A percentile compares a stretch with the other conserved stretches of the same genome.
Conservation (phyloP, 495 filamentous ascomycete species). For the Daldinia grandis region DNA sequence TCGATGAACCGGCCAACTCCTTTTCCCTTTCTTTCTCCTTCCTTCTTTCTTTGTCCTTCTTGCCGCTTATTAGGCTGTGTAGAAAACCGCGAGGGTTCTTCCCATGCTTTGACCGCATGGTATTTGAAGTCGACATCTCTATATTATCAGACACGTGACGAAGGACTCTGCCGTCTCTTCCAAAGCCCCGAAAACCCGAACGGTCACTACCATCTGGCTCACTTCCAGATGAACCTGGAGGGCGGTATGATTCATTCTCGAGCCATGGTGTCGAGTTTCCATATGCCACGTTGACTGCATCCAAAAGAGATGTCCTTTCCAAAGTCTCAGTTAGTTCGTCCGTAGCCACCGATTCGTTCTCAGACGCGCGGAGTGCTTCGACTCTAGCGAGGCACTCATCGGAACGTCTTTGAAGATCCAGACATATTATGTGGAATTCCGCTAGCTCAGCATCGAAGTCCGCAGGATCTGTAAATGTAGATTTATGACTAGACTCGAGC, state of each 20-base stretch:
- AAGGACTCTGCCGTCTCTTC: constrained; percentile 52
- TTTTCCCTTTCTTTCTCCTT: constrained; percentile 46
- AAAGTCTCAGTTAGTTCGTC: constrained; percentile 79
- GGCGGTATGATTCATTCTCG: constrained; percentile 49
- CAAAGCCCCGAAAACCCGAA: constrained; percentile 53
- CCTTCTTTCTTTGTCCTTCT: constrained; percentile 49
- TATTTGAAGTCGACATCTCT: constrained; percentile 47
- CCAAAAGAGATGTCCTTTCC: constrained; percentile 67
- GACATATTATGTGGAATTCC: constrained; percentile 78
- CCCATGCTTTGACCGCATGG: constrained; percentile 50
- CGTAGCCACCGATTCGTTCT: constrained; percentile 72
- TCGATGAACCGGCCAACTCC: constrained; percentile 39
- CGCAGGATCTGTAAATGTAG: constrained; percentile 54
- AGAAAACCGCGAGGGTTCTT: constrained; percentile 57
- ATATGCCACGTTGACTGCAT: constrained; percentile 48
- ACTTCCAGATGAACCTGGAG: constrained; percentile 59
- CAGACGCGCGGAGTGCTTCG: constrained; percentile 59
- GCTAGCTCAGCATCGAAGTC: constrained; percentile 68
- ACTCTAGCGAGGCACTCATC: constrained; percentile 70
- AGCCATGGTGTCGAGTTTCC: constrained; percentile 46
- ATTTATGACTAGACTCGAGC: constrained; percentile 67
- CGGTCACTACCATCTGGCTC: constrained; percentile 56
- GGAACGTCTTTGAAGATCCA: constrained; percentile 74
- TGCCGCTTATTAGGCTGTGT: constrained; percentile 55
- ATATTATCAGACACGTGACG: constrained; percentile 51